Conservation (phyloP, 306 rosid genomes). For the Lathyrus oleraceus region DNA sequence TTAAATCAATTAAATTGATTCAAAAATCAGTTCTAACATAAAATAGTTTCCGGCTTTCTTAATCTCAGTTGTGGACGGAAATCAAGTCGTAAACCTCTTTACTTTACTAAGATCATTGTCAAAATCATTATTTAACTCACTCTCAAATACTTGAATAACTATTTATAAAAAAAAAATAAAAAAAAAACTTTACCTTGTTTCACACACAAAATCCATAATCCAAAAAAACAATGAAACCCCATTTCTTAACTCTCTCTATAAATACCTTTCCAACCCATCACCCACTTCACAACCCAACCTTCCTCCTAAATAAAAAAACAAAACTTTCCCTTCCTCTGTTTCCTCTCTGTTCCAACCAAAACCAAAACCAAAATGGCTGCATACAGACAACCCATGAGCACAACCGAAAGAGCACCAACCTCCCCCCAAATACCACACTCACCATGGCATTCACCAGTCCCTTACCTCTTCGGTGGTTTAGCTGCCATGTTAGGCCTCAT, state of each 20-base stretch:
- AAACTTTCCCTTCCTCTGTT: background rate
- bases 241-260: conserved; percentile 45
- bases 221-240: background rate
- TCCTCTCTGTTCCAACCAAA: background rate
- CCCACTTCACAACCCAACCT: conserved; percentile 45
- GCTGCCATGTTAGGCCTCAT: conserved; percentile 97
- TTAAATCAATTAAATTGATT: too few species aligned
- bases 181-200: conserved; percentile 26
- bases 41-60: too few species aligned
- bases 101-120: too few species aligned
- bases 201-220: background rate
- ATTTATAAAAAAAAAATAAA: background rate
- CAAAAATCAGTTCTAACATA: too few species aligned
- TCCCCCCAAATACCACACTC: conserved; percentile 47
- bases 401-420: conserved; percentile 40
- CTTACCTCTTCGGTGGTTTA: conserved; percentile 85
- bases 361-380: conserved; percentile 55
- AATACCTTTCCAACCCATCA: conserved; percentile 43
- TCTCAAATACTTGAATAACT: too few species aligned
- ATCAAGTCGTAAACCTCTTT: too few species aligned
- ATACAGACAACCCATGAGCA: conserved; percentile 56
- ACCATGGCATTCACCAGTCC: conserved; percentile 98
- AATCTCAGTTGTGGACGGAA: too few species aligned
- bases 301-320: background rate
- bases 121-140: too few species aligned